Evolutionary conservation across 495 filamentous ascomycete species (phyloP), one percentile per base, ranked within the genome.

Genomic region (Neurospora hispaniola): DNA sequence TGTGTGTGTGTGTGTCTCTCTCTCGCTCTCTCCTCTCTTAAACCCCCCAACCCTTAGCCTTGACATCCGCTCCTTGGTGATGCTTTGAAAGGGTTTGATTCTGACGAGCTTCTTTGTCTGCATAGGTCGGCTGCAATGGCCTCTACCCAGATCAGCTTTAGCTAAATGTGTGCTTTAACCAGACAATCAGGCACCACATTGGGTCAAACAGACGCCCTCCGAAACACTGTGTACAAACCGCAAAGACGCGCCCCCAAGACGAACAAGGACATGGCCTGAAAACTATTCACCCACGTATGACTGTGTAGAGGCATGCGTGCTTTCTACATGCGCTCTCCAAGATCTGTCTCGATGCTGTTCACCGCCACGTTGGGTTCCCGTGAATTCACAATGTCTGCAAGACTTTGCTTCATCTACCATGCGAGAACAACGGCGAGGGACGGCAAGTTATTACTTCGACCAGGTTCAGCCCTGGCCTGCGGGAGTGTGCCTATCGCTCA

Each of bases 281-380:
- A 71, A 68, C 42, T 72, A 74, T 76, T 74, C 74, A 78, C 74
- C 78, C 69, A 75, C 76, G 71, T 74, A 77, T 78, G 76, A 79
- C 54, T 66, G 27, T 31, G 27, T 35, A 66, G 54, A 66, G 14
- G 54, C 76, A 79, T 79, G 79, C 80, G 77, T 78, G 71, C 76
- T 78, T 79, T 75, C 76, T 77, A 80, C 78, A 59, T 12, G 16
- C 54, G 6, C 54, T 66, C 54, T 78, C 74, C 74, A 81, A 80
- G 76, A 77, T 79, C 76, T 78, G 72, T 77, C 72, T 71, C 75
- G 74, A 69, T 79, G 75, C 75, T 77, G 75, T 76, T 81, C 80
- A 80, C 79, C 79, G 79, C 79, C 78, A 81, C 78, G 72, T 78
- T 78, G 76, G 74, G 75, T 80, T 75, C 71, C 69, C 75, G 54